Evolutionary conservation across 441 rosid genomes (phyloP), one percentile per base, ranked within the genome.

Genomic region (Rhodomyrtus psidioides): DNA sequence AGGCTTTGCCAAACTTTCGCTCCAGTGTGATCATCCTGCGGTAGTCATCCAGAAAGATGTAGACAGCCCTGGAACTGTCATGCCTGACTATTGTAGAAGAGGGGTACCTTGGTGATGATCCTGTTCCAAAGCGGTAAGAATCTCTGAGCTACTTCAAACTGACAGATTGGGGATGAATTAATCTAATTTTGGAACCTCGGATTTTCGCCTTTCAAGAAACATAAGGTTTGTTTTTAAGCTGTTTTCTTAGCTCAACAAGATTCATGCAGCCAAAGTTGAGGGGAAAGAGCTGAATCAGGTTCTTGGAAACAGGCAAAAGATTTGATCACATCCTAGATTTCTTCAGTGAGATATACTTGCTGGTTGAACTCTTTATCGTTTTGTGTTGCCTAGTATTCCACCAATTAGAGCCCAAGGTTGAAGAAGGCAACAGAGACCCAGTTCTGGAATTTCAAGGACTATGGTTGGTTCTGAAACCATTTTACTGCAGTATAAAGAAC

Each of bases 301-400:
- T 5, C 28, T 7, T 28, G 0, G 0, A 28, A 3, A 0, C 34
- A 28, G 74, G 6, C 0, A 60, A 60, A 60, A 28, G 0, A 60
- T 28, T 0, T 60, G 42, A 28, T 60, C 2, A 27, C 6, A 28
- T 60, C 70, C 10, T 16, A 7, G 6, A 60, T 27, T 60, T 60
- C 21, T 60, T 7, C 12, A 60, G 0, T 7, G 3, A 60, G 74
- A 28, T 0, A 7, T 16, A 60, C 74, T 7, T 16, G 74, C 74
- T 0, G 0, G 1, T 60, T 28, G 74, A 28, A 60, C 23, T 60
- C 0, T 0, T 27, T 27, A 3, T 59, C 3, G 39, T 59, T 59
- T 4, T 0, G 0, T 27, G 39, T 59, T 59, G 39, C 70, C 10
- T 6, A 12, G 17, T 59, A 3, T 59, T 0, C 39, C 70, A 27